Evolutionary conservation across 225 moss, liverwort and hornwort species (phyloP), one percentile per base, ranked within the genome.

Genomic region (Physcomitrellopsis africana): DNA sequence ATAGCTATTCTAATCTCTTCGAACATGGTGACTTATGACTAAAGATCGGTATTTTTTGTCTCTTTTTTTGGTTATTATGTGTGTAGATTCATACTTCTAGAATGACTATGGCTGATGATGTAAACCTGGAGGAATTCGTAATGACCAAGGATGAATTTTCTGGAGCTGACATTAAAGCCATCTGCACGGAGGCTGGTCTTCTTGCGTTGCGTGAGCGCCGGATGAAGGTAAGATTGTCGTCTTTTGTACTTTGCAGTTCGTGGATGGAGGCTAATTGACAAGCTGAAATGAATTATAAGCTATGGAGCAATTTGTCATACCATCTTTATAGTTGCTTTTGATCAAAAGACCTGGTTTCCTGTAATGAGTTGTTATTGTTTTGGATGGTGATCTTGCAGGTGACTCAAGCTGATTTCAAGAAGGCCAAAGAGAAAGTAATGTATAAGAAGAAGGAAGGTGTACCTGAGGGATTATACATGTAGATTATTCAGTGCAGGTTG

Each of bases 401-500:
- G 23, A 99, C 99, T 10, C 95, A 99, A 83, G 68, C 45, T 67
- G 99, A 99, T 78, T 99, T 95, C 68, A 93, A 95, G 73, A 99
- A 99, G 76, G 99, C 95, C 10, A 99, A 99, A 84, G 99, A 99
- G 75, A 99, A 99, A 76, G 99, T 99, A 48, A 99, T 99, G 99
- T 99, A 99, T 44, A 99, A 99, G 90, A 99, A 99, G 86, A 99
- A 95, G 88, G 95, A 99, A 88, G 95, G 99, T 49, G 99, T 99
- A 54, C 99, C 99, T 4, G 99, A 99, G 74, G 99, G 99, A 61
- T 79, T 99, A 63, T 99, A 99, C 78, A 99, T 99, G 99, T 99
- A 95, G 79, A 60, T 63, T 75, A 61, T 77, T 80, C 48, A 22
- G 26, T 77, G 27, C 60, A 66, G 84, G 78, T 78, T 71, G 78